Percentiles rank a stretch among this genome's conserved stretches.
Evolutionary conservation across 495 filamentous ascomycete species (phyloP).

Genomic region (Penicillium cinerascens): DNA sequence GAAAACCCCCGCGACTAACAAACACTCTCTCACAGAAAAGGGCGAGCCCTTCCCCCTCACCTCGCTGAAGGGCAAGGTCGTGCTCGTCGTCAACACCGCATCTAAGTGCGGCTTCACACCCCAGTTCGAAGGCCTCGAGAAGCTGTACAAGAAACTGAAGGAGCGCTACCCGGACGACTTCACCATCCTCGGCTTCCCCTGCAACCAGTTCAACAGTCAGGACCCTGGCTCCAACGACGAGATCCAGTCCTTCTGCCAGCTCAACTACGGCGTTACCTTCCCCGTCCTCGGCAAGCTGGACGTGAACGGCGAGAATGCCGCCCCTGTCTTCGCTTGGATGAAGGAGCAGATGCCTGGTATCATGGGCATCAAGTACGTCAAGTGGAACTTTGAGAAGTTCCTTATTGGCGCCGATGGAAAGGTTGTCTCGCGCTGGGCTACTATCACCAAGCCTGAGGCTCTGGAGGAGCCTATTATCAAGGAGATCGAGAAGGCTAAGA

Average conservation of each 20-base stretch:
- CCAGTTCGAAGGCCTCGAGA: slow-evolving; percentile 91
- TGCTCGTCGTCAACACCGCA: slow-evolving; percentile 96
- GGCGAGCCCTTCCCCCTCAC: slow-evolving; percentile 66
- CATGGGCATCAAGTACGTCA: slow-evolving; percentile 80
- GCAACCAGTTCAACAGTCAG: slow-evolving; percentile 93
- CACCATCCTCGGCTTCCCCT: slow-evolving; percentile 89
- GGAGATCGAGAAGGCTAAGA: slow-evolving; percentile 58
- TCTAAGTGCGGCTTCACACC: slow-evolving; percentile 98
- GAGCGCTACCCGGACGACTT: slow-evolving; percentile 69
- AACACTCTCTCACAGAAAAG: slow-evolving; percentile 55
- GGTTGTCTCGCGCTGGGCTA: slow-evolving; percentile 79
- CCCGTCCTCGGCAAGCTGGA: slow-evolving; percentile 87
- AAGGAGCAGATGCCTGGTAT: slow-evolving; percentile 82
- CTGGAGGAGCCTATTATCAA: slow-evolving; percentile 71
- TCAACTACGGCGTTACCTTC: slow-evolving; percentile 95
- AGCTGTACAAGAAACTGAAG: slow-evolving; percentile 76
- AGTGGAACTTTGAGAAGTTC: slow-evolving; percentile 99
- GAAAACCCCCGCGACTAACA: background rate
- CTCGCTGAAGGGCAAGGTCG: slow-evolving; percentile 79
- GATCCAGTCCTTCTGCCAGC: slow-evolving; percentile 86
- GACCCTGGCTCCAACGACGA: slow-evolving; percentile 87
- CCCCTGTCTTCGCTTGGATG: slow-evolving; percentile 82
- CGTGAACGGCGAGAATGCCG: slow-evolving; percentile 81
- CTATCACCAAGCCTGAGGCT: slow-evolving; percentile 77
- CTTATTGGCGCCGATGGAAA: slow-evolving; percentile 79